phyloP scores from a whole-genome alignment of 2,329 filamentous ascomycete species.

The Colletotrichum theobromicola region DNA sequence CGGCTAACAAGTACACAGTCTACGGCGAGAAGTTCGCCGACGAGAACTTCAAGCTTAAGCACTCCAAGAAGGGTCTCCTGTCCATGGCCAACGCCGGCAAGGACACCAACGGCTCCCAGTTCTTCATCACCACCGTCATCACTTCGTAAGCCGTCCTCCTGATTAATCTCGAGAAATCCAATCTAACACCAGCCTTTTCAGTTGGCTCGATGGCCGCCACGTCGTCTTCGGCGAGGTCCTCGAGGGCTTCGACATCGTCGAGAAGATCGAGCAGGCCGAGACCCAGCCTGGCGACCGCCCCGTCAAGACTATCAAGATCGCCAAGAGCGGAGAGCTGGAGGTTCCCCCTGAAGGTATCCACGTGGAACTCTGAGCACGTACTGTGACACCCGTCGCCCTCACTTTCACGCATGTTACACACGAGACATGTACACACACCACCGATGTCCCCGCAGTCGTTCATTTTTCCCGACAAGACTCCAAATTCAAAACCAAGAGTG shows the following conservation, averaged over 20 bases:
- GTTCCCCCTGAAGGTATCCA: slow-evolving; percentile 92
- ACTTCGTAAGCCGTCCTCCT: slow-evolving; percentile 64
- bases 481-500: slow-evolving; percentile 19
- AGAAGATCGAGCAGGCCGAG: slow-evolving; percentile 76
- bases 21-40: slow-evolving; percentile 85
- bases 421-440: background rate
- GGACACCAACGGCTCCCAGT: slow-evolving; percentile 88
- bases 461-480: background rate
- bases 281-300: slow-evolving; percentile 75
- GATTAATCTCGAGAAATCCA: background rate
- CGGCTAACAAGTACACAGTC: slow-evolving; percentile 50
- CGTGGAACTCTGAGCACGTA: slow-evolving; percentile 75
- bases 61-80: slow-evolving; percentile 82
- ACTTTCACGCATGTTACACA: background rate
- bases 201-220: slow-evolving; percentile 84
- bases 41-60: slow-evolving; percentile 96
- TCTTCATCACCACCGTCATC: slow-evolving; percentile 87
- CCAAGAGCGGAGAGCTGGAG: slow-evolving; percentile 82
- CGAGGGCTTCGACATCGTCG: slow-evolving; percentile 82
- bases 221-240: slow-evolving; percentile 90
- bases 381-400: slow-evolving; percentile 16
- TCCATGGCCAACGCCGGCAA: slow-evolving; percentile 87
- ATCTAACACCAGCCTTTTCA: slow-evolving; percentile 32
- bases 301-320: slow-evolving; percentile 72
- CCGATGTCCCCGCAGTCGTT: background rate